A percentile compares a stretch with the other conserved stretches of the same genome.
Evolutionary conservation across 1,139 yeast genomes (phyloP).

Genomic region (Pneumocystis oryctolagi): DNA sequence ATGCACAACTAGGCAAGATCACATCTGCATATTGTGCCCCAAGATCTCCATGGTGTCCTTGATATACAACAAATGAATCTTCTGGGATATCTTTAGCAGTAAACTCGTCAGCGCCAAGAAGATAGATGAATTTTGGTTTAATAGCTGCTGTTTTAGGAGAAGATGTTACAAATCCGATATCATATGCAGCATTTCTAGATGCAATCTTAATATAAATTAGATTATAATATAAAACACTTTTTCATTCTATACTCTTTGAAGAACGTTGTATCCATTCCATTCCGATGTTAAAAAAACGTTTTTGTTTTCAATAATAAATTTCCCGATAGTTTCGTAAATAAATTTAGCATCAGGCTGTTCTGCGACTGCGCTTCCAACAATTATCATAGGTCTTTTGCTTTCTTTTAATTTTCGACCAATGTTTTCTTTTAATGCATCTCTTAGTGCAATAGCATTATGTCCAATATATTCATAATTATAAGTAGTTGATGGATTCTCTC

Average conservation of each 20-base stretch:
- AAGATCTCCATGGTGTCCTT: slow-evolving; percentile 84
- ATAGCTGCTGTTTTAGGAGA: slow-evolving; percentile 34
- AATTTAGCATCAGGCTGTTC: slow-evolving; percentile 54
- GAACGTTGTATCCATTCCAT: slow-evolving; percentile 72
- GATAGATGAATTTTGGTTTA: slow-evolving; percentile 61
- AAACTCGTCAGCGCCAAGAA: slow-evolving; percentile 76
- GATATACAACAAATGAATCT: slow-evolving; percentile 79
- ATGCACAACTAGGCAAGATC: slow-evolving; percentile 74
- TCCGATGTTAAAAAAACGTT: slow-evolving; percentile 49
- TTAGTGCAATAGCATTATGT: slow-evolving; percentile 40
- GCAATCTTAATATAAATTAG: slow-evolving; percentile 34
- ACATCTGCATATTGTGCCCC: slow-evolving; percentile 88
- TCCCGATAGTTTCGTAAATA: slow-evolving; percentile 46
- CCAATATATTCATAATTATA: slow-evolving; percentile 56
- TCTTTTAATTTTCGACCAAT: slow-evolving; percentile 52
- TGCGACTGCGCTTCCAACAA: slow-evolving; percentile 69
- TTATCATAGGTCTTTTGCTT: slow-evolving; percentile 65
- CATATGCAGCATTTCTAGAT: slow-evolving; percentile 73
- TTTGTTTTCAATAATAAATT: slow-evolving; percentile 42
- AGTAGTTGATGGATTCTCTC: slow-evolving; percentile 65
- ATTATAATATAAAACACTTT: not conserved
- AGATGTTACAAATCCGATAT: slow-evolving; percentile 58
- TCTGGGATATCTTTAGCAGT: slow-evolving; percentile 54
- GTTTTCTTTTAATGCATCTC: slow-evolving; percentile 49
- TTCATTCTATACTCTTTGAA: slow-evolving; percentile 39